phyloP scores from a whole-genome alignment of 2,329 filamentous ascomycete species.

The Hirsutella rhossiliensis region DNA sequence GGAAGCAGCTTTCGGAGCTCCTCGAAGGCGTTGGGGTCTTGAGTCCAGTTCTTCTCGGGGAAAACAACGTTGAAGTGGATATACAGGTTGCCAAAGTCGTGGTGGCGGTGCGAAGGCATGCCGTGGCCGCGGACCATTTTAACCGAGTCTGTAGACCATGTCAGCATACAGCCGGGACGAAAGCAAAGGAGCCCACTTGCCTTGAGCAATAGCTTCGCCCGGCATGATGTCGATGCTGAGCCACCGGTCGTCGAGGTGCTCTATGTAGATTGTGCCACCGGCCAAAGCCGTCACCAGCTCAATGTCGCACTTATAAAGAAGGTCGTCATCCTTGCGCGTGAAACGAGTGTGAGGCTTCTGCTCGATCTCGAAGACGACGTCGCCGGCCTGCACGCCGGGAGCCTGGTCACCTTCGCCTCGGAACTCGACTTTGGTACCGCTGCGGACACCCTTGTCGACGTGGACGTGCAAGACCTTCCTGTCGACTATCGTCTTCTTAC shows the following conservation, averaged over 20 bases:
- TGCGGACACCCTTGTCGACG: conserved; percentile 87
- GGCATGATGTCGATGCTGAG: conserved; percentile 84
- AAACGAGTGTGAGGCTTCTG: conserved; percentile 97
- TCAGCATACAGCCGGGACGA: background rate
- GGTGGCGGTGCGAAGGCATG: conserved; percentile 93
- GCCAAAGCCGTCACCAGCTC: conserved; percentile 91
- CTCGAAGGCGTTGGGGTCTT: conserved; percentile 58
- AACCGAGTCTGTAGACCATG: conserved; percentile 53
- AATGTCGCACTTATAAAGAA: conserved; percentile 91
- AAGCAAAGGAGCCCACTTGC: conserved; percentile 38
- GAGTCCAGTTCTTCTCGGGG: conserved; percentile 64
- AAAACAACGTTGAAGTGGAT: conserved; percentile 98
- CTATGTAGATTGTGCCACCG: conserved; percentile 80
- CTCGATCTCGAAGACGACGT: conserved; percentile 97
- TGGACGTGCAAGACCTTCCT: conserved; percentile 97
- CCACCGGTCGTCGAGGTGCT: conserved; percentile 97
- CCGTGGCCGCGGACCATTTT: conserved; percentile 94
- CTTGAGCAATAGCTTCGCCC: conserved; percentile 86
- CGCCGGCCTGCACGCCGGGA: conserved; percentile 83
- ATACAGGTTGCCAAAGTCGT: conserved; percentile 92
- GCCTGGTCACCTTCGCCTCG: conserved; percentile 93
- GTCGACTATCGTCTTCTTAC: conserved; percentile 97
- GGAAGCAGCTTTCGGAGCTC: conserved; percentile 80
- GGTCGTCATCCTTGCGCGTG: conserved; percentile 89
- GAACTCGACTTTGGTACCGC: conserved; percentile 94